These are phyloP conservation scores for Venturia effusa DNA, from an alignment of 2,329 filamentous ascomycete genomes.

Conservation along the genomic window DNA sequence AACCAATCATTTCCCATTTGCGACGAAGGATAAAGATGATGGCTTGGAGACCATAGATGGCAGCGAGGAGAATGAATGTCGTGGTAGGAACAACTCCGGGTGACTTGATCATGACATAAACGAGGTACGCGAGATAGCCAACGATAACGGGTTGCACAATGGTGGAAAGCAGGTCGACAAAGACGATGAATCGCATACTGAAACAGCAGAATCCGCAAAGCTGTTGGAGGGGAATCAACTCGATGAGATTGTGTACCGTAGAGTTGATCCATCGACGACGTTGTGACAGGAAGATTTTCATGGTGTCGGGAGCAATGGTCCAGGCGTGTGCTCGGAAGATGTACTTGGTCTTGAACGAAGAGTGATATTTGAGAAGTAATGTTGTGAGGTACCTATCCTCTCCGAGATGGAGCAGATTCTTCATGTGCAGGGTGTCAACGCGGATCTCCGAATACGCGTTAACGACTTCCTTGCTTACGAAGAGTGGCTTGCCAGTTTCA, in stretches of 20 bases:
- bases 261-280: conserved; percentile 99
- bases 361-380: conserved; percentile 80
- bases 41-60: conserved; percentile 94
- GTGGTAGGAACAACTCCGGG: conserved; percentile 63
- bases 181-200: conserved; percentile 97
- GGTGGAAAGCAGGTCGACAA: conserved; percentile 85
- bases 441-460: conserved; percentile 84
- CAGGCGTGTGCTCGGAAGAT: conserved; percentile 85
- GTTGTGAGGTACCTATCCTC: conserved; percentile 98
- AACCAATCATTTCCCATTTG: conserved; percentile 99
- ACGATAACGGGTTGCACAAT: conserved; percentile 85
- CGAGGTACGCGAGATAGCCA: conserved; percentile 80
- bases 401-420: conserved; percentile 91
- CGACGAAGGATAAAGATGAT: conserved; percentile 93
- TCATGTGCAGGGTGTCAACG: conserved; percentile 97
- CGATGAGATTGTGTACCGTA: conserved; percentile 93
- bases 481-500: conserved; percentile 89
- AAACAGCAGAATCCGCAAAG: conserved; percentile 99
- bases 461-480: conserved; percentile 86
- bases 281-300: conserved; percentile 91
- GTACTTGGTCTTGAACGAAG: conserved; percentile 97
- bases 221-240: conserved; percentile 85
- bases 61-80: conserved; percentile 80
- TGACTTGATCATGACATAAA: conserved; percentile 58
- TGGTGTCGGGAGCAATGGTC: conserved; percentile 94